phyloP scores from a whole-genome alignment of 2,329 filamentous ascomycete genomes.

The Aspergillus sp. region DNA sequence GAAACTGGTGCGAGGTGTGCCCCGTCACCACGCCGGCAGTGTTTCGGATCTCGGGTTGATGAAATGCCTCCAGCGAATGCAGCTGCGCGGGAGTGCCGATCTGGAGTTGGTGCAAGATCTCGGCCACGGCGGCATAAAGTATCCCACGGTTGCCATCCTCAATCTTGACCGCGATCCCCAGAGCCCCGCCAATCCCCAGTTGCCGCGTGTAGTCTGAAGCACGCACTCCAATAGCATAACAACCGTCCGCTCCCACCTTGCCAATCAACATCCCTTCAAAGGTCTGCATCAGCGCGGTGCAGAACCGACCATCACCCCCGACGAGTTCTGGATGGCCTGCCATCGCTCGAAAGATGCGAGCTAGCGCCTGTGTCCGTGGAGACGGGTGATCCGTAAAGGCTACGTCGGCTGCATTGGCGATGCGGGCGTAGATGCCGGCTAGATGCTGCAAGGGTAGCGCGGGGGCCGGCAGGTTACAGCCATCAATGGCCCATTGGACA shows the following conservation, averaged over 20 bases:
- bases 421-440: constrained; percentile 38
- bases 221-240: constrained; percentile 50
- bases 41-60: constrained; percentile 39
- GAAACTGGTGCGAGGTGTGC: constrained; percentile 8
- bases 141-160: constrained; percentile 51
- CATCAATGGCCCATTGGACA: constrained; percentile 49
- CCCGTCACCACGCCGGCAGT: constrained; percentile 45
- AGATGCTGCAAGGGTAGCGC: constrained; percentile 43
- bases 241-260: constrained; percentile 54
- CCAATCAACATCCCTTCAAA: constrained; percentile 46
- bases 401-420: constrained; percentile 38
- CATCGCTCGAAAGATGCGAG: constrained; percentile 49
- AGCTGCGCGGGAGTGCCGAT: constrained; percentile 39
- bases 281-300: constrained; percentile 47
- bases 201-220: constrained; percentile 38
- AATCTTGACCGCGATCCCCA: constrained; percentile 51
- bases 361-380: constrained; percentile 30
- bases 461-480: constrained; percentile 53
- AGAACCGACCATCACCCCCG: constrained; percentile 51
- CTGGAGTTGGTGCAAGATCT: constrained; percentile 48
- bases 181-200: constrained; percentile 39
- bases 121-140: constrained; percentile 47
- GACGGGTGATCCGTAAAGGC: neutral
- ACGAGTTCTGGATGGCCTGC: constrained; percentile 46
- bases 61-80: constrained; percentile 35